A percentile compares a stretch with the other conserved stretches of the same genome.
Conservation (phyloP, 2,329 filamentous ascomycete genomes). For the Cordyceps cicadae region DNA sequence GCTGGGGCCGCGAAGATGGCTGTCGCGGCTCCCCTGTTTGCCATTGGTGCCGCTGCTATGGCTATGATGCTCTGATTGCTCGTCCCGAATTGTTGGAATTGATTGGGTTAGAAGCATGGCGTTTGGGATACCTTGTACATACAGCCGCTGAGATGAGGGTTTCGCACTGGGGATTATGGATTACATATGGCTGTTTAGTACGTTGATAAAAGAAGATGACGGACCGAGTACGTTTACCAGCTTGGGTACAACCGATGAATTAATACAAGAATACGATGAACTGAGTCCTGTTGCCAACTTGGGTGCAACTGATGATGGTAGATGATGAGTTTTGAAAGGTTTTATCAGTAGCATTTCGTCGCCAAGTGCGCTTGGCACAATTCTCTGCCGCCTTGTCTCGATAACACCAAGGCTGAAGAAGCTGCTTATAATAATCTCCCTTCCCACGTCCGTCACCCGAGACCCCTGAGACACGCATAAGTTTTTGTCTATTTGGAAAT, state of each 20-base stretch:
- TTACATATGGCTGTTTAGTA: conserved; percentile 7
- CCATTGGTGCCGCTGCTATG: conserved; percentile 3
- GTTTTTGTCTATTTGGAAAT: neutral
- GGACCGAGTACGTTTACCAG: neutral
- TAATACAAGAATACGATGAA: conserved; percentile 1
- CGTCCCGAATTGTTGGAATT: neutral
- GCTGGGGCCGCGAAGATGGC: conserved; percentile 3
- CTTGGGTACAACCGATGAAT: neutral
- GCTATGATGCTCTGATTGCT: conserved; percentile 5
- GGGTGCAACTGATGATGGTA: neutral
- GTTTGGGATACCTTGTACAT: neutral
- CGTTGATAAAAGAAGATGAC: neutral
- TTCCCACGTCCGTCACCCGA: neutral
- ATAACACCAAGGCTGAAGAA: too few species aligned
- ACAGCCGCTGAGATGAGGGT: neutral
- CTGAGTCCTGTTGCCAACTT: neutral
- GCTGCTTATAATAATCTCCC: neutral
- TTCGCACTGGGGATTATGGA: neutral
- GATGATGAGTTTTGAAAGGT: neutral
- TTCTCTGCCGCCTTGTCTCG: too few species aligned
- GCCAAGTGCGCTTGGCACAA: too few species aligned
- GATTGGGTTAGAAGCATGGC: neutral
- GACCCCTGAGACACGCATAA: neutral
- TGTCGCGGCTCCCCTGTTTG: conserved; percentile 3
- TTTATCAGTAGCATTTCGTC: too few species aligned